Evolutionary conservation across 352 stramenopile species (phyloP), one percentile per base, ranked within the genome.

Genomic region (Globisporangium orthogonon): DNA sequence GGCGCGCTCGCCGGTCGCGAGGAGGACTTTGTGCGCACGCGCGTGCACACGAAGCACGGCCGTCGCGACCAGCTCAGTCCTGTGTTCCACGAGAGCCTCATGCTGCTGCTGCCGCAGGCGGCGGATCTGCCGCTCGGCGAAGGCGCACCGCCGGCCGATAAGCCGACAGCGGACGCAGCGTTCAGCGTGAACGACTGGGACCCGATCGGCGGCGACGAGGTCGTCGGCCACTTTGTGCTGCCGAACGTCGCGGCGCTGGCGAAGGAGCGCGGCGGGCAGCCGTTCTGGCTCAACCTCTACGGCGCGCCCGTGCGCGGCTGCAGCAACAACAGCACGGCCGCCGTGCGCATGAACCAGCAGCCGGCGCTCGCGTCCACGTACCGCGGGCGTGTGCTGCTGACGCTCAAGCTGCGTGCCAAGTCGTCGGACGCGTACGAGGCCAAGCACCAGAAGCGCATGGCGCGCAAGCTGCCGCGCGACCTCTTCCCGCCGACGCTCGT

Each of bases 271-370:
- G 62, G 49, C 4, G 67, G 69, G 37, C 52, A 70, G 31, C 78
- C 81, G 13, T 86, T 88, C 47, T 91, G 81, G 81, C 50, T 78
- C 39, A 91, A 91, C 63, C 50, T 91, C 31, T 91, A 91, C 61
- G 78, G 81, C 43, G 76, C 74, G 4, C 78, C 78, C 2, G 55
- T 86, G n/a, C 67, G 78, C 28, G 73, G 75, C 54, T 69, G 67
- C 56, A 85, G 71, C 40, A 73, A 78, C 58, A 73, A 71, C 50
- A 71, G 65, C 7, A 64, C 69, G 7, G 65, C 70, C 3, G 63
- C 76, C 7, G 58, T 70, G 17, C 52, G 61, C 3, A 92, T 92
- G 81, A 95, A 95, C 61, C 61, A 69, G 46, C 64, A 78, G 39
- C 68, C 73, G 2, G 41, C 68, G 28, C 56, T 70, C 10, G 87